A percentile compares a stretch with the other conserved stretches of the same genome.
These are phyloP conservation scores for Salicornia ramosissima DNA, from an alignment of 148 eudicot genomes.

Conservation along the genomic window DNA sequence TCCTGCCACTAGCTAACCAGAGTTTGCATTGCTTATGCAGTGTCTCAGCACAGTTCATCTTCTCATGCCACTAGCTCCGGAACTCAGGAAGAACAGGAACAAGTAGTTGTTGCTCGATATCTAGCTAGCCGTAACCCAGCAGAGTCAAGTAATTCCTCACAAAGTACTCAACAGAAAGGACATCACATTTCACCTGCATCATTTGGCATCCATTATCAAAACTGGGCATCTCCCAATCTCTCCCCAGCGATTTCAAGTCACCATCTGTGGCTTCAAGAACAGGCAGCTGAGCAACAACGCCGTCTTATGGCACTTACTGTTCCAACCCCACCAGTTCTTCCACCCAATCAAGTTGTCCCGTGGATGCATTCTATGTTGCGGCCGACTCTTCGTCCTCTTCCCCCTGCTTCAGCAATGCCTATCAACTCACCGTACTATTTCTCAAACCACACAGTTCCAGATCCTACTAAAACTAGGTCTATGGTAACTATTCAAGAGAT, in stretches of 20 bases:
- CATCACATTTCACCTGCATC: constrained; percentile 16
- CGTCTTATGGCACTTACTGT: constrained; percentile 36
- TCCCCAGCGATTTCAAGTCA: constrained; percentile 41
- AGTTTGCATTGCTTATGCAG: constrained; percentile 26
- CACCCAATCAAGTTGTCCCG: constrained; percentile 27
- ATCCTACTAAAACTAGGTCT: constrained; percentile 24
- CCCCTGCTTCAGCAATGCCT: constrained; percentile 16
- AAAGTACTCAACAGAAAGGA: constrained; percentile 21
- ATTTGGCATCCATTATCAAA: constrained; percentile 20
- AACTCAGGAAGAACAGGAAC: constrained; percentile 47
- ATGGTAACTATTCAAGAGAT: constrained; percentile 42
- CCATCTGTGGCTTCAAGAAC: constrained; percentile 47
- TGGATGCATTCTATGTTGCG: constrained; percentile 34
- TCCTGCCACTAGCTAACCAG: no score
- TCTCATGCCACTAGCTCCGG: constrained; percentile 25
- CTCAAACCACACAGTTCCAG: constrained; percentile 22
- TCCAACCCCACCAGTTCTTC: constrained; percentile 28
- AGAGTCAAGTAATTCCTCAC: constrained; percentile 24
- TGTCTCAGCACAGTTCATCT: constrained; percentile 34
- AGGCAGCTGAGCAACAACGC: constrained; percentile 37
- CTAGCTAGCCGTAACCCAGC: constrained; percentile 33
- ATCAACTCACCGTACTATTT: constrained; percentile 25
- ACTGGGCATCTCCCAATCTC: constrained; percentile 33
- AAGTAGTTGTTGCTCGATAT: constrained; percentile 50
- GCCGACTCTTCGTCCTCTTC: constrained; percentile 24